phyloP scores from a whole-genome alignment of 768 basidiomycete species.

The Rhizopogon salebrosus region DNA sequence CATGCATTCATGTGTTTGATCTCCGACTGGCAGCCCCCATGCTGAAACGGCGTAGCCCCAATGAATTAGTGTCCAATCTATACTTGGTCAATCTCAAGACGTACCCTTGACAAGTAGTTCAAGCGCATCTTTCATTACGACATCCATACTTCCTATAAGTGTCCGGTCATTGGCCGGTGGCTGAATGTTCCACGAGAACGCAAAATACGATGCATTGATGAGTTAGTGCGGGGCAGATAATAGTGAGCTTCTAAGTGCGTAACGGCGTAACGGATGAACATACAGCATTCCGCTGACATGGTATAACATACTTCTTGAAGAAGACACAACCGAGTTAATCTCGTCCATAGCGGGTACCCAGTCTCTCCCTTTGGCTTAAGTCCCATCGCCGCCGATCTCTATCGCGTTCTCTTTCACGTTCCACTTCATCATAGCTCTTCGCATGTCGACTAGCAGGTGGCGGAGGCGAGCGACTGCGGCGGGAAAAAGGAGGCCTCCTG shows the following conservation, averaged over 20 bases:
- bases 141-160: constrained; percentile 13
- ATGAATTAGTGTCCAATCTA: background rate
- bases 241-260: constrained; percentile 2
- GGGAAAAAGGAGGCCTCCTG: constrained; percentile 10
- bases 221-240: constrained; percentile 1
- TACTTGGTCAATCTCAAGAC: background rate
- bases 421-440: constrained; percentile 23
- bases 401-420: constrained; percentile 29
- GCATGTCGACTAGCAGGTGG: constrained; percentile 12
- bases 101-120: constrained; percentile 1
- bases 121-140: constrained; percentile 12
- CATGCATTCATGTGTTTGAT: background rate
- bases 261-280: constrained; percentile 4
- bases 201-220: background rate
- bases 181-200: constrained; percentile 7
- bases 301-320: constrained; percentile 4
- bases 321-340: constrained; percentile 9
- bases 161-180: constrained; percentile 7
- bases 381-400: constrained; percentile 52
- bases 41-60: background rate
- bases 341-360: constrained; percentile 13
- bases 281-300: background rate
- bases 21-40: background rate
- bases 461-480: constrained; percentile 28
- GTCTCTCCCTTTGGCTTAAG: constrained; percentile 35